Percentiles rank a stretch among this genome's conserved stretches.
These are phyloP conservation scores for Cyberlindnera suaveolens DNA, from an alignment of 805 yeast genomes.

Conservation along the genomic window DNA sequence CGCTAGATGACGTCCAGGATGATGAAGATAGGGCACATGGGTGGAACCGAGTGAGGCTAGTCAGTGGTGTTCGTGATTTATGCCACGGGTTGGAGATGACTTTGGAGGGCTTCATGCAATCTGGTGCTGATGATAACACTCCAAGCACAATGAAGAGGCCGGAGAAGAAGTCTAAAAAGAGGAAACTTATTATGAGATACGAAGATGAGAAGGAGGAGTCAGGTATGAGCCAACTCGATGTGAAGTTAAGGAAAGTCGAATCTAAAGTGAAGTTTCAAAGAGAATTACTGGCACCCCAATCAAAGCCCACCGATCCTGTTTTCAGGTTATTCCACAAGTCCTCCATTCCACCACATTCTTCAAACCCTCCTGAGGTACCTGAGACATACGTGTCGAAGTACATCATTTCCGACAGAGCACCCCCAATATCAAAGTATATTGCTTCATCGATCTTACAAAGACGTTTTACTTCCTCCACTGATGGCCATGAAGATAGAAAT, in stretches of 20 bases:
- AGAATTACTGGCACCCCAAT: slow-evolving; percentile 1
- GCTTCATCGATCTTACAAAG: slow-evolving; percentile 6
- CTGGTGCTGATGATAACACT: not conserved
- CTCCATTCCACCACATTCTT: not conserved
- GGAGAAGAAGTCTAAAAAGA: not conserved
- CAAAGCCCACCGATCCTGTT: slow-evolving; percentile 6
- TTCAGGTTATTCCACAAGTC: slow-evolving; percentile 9
- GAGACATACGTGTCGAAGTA: slow-evolving; percentile 1
- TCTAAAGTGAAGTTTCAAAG: slow-evolving; percentile 15
- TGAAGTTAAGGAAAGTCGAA: slow-evolving; percentile 14
- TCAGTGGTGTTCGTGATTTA: not conserved
- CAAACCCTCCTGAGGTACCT: not conserved
- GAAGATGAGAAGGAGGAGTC: slow-evolving; percentile 30
- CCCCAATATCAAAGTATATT: slow-evolving; percentile 5
- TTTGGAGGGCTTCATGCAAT: not conserved
- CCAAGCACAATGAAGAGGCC: not conserved
- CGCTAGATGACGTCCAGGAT: not conserved
- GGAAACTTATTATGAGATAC: not conserved
- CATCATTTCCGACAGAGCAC: slow-evolving; percentile 1
- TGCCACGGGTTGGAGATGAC: not conserved
- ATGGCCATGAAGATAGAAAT: not conserved
- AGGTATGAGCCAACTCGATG: not conserved
- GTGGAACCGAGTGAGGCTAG: not conserved
- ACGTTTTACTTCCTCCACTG: not conserved
- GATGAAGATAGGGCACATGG: slow-evolving; percentile 1